phyloP scores from a whole-genome alignment of 169 alveolate species.

The Eimeria brunetti region DNA sequence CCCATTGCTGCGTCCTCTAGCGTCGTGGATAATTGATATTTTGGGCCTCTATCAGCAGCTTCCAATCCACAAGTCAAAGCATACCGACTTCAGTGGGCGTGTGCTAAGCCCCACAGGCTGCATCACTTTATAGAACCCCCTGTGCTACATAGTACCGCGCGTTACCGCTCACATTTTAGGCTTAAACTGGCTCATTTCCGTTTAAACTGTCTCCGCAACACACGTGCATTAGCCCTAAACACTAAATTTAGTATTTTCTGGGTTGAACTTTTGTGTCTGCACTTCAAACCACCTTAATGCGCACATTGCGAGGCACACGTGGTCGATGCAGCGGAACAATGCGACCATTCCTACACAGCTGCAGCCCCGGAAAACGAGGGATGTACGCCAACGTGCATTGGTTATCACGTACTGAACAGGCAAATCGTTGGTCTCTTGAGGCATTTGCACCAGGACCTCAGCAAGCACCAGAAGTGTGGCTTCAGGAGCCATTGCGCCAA shows the following conservation, averaged over 20 bases:
- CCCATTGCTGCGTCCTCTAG: too few relatives aligned
- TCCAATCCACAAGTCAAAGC: too few relatives aligned
- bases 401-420: neutral
- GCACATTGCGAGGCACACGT: neutral
- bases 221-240: too few relatives aligned
- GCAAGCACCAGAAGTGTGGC: neutral
- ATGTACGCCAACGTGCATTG: neutral
- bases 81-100: too few relatives aligned
- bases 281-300: neutral
- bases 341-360: neutral
- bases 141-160: too few relatives aligned
- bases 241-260: neutral
- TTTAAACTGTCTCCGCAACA: too few relatives aligned
- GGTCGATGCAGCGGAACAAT: neutral
- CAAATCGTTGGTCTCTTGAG: neutral
- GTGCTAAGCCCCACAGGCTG: too few relatives aligned
- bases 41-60: too few relatives aligned
- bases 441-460: neutral
- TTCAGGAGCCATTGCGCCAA: neutral
- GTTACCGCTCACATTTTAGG: too few relatives aligned
- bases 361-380: neutral
- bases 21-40: too few relatives aligned
- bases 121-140: too few relatives aligned
- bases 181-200: too few relatives aligned
- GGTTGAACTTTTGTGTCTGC: neutral